Percentiles rank a stretch among this genome's conserved stretches.
These are phyloP conservation scores for Trichomonas vaginalis DNA, from an alignment of 208 protist species.

Conservation along the genomic window DNA sequence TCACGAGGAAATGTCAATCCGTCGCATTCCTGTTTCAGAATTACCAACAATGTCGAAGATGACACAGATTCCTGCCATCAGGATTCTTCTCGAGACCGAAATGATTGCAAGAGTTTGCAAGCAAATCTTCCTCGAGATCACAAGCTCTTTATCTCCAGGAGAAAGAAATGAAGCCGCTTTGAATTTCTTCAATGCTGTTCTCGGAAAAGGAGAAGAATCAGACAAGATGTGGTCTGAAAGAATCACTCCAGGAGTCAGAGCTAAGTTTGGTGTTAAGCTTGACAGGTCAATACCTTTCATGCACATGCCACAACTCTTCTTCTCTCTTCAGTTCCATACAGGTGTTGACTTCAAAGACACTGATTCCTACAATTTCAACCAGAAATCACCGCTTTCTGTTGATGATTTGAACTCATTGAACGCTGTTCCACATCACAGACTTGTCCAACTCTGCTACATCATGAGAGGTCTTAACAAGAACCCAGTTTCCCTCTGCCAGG, in stretches of 20 bases:
- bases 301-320: background rate
- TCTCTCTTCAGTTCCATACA: constrained; percentile 3
- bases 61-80: background rate
- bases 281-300: background rate
- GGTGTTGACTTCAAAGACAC: background rate
- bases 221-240: background rate
- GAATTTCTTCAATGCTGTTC: background rate
- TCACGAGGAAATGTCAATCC: background rate
- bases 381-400: background rate
- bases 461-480: background rate
- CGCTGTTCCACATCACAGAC: background rate
- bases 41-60: background rate
- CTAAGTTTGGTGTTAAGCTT: background rate
- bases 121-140: background rate
- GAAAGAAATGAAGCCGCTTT: background rate
- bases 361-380: background rate
- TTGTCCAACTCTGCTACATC: background rate
- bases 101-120: constrained; percentile 3
- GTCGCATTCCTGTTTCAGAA: background rate
- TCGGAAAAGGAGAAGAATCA: background rate
- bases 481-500: background rate
- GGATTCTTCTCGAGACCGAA: background rate
- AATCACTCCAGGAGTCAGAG: background rate
- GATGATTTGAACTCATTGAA: background rate
- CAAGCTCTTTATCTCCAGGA: background rate